Evolutionary conservation across 1,284 basidiomycete species (phyloP).

Genomic region (Phlebopus sp.): DNA sequence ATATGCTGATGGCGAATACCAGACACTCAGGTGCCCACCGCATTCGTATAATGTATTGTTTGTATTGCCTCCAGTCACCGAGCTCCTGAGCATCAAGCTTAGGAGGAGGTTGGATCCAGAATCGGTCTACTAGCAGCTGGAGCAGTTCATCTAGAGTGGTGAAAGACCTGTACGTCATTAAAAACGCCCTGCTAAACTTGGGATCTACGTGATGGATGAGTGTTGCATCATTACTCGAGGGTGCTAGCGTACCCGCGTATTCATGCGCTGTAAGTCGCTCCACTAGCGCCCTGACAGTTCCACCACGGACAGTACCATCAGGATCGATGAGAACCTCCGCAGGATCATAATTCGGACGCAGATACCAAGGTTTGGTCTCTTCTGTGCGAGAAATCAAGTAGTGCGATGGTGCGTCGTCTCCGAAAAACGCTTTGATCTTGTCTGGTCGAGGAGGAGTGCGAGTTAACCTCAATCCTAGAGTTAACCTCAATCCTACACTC

Average conservation of each 20-base stretch:
- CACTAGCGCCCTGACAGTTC: slow-evolving; percentile 66
- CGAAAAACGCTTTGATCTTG: slow-evolving; percentile 63
- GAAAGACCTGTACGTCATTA: slow-evolving; percentile 83
- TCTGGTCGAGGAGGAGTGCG: slow-evolving; percentile 23
- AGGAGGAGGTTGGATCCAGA: slow-evolving; percentile 60
- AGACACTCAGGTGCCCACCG: slow-evolving; percentile 42
- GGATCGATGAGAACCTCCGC: slow-evolving; percentile 68
- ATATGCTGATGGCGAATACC: neutral
- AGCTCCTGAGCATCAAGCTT: slow-evolving; percentile 51
- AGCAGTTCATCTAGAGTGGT: slow-evolving; percentile 66
- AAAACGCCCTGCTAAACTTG: slow-evolving; percentile 72
- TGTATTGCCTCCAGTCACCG: slow-evolving; percentile 65
- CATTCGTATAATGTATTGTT: slow-evolving; percentile 68
- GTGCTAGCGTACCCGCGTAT: slow-evolving; percentile 43
- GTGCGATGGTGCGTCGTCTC: slow-evolving; percentile 50
- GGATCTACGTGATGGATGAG: slow-evolving; percentile 41
- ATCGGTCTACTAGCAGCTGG: slow-evolving; percentile 63
- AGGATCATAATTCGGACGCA: slow-evolving; percentile 61
- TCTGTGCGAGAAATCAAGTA: slow-evolving; percentile 40
- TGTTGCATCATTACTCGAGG: neutral
- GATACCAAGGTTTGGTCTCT: slow-evolving; percentile 61
- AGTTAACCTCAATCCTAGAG: slow-evolving; percentile 13
- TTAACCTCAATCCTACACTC: slow-evolving; percentile 13
- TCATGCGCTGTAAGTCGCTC: slow-evolving; percentile 74
- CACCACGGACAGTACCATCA: slow-evolving; percentile 66